Evolutionary conservation across 306 rosid species (phyloP).

Genomic region (Rosa rugosa): DNA sequence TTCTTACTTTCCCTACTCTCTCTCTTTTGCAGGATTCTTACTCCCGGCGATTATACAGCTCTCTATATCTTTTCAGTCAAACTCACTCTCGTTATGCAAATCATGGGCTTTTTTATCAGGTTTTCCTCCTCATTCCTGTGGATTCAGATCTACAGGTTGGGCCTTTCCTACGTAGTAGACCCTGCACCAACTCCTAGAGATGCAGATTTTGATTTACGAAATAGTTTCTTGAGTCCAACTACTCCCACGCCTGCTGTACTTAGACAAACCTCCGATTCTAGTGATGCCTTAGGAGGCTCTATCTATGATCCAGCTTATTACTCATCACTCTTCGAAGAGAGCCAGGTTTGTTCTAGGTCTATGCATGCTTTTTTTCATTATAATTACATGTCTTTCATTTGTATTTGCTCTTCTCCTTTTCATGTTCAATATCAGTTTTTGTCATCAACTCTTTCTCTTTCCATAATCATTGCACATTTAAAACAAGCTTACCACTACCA

Average conservation of each 20-base stretch:
- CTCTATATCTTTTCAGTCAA: conserved; percentile 69
- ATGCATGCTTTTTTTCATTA: conserved; percentile 21
- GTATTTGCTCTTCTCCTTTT: background rate
- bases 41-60: conserved; percentile 42
- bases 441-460: conserved; percentile 19
- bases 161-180: conserved; percentile 66
- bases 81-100: conserved; percentile 81
- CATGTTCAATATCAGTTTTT: conserved; percentile 4
- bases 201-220: conserved; percentile 69
- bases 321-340: conserved; percentile 84
- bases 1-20: too few species aligned
- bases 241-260: conserved; percentile 60
- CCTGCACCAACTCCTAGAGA: conserved; percentile 44
- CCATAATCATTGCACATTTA: background rate
- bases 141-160: conserved; percentile 97
- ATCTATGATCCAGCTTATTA: conserved; percentile 80
- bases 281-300: conserved; percentile 88
- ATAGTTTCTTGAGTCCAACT: conserved; percentile 81
- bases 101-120: conserved; percentile 68
- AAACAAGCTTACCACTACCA: background rate
- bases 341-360: conserved; percentile 33
- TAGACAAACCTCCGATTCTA: conserved; percentile 67
- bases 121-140: conserved; percentile 74
- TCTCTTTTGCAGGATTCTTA: conserved; percentile 59
- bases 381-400: background rate